Conservation (phyloP, 345 rosid species). For the Rhodamnia argentea region DNA sequence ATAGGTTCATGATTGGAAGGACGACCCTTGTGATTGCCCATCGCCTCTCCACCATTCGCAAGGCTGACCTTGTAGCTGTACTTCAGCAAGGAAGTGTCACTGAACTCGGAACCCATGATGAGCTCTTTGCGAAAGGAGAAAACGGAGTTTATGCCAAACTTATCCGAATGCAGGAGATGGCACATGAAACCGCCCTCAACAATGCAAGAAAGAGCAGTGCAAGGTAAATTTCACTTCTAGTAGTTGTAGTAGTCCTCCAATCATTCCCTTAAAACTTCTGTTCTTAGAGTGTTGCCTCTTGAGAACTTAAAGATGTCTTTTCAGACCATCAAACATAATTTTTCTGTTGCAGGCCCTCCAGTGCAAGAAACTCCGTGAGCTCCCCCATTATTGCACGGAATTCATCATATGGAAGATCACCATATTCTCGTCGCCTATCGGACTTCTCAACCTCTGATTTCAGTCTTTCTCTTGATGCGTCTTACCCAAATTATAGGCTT, state of each 20-base stretch:
- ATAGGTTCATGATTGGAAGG: conserved; percentile 97
- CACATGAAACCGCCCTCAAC: conserved; percentile 88
- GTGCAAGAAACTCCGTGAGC: conserved; percentile 97
- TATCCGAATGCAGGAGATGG: conserved; percentile 87
- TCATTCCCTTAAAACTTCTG: background rate
- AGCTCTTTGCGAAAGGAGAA: conserved; percentile 81
- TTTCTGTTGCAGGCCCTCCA: conserved; percentile 71
- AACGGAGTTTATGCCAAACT: conserved; percentile 88
- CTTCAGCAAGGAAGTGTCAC: conserved; percentile 93
- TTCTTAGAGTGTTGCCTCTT: background rate
- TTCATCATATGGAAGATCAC: conserved; percentile 95
- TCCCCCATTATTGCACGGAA: conserved; percentile 92
- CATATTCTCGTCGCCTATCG: conserved; percentile 86
- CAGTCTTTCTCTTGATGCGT: conserved; percentile 73
- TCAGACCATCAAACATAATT: background rate
- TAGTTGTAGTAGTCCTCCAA: background rate
- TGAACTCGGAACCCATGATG: conserved; percentile 90
- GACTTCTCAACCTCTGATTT: conserved; percentile 99
- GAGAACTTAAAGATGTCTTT: background rate
- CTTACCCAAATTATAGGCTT: conserved; percentile 59
- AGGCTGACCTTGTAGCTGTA: conserved; percentile 96
- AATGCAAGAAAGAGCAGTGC: conserved; percentile 99
- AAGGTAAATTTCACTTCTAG: conserved; percentile 29
- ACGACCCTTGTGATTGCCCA: conserved; percentile 95
- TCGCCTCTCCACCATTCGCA: conserved; percentile 91